phyloP scores from a whole-genome alignment of 371 early-diverging fungal genomes.

The Nosema muscidifuracis region DNA sequence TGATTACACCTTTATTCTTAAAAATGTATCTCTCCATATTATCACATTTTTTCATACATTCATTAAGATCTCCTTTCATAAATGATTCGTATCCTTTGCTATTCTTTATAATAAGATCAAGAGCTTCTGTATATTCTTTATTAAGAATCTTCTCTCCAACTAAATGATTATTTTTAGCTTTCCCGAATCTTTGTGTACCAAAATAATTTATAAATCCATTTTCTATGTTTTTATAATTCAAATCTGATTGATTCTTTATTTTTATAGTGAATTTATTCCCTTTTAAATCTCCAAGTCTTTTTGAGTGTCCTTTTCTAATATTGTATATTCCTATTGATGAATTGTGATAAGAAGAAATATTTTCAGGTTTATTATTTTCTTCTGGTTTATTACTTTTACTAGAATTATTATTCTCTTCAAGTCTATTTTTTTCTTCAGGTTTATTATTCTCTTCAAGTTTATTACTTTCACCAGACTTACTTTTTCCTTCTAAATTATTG shows the following conservation, averaged over 20 bases:
- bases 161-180: slow-evolving; percentile 72
- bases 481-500: neutral
- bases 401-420: too few species aligned
- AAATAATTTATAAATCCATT: slow-evolving; percentile 82
- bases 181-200: slow-evolving; percentile 96
- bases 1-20: slow-evolving; percentile 28
- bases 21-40: slow-evolving; percentile 48
- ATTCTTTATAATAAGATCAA: slow-evolving; percentile 49
- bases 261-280: slow-evolving; percentile 54
- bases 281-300: slow-evolving; percentile 39
- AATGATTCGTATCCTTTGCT: slow-evolving; percentile 20
- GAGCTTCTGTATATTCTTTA: slow-evolving; percentile 66
- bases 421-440: too few species aligned
- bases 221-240: neutral
- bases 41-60: slow-evolving; percentile 11
- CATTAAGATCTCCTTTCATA: slow-evolving; percentile 16
- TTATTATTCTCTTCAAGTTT: too few species aligned
- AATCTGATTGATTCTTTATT: slow-evolving; percentile 30
- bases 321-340: slow-evolving; percentile 28
- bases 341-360: neutral
- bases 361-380: too few species aligned
- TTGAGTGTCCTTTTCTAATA: slow-evolving; percentile 36
- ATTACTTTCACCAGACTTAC: slow-evolving; percentile 64
- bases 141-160: slow-evolving; percentile 74
- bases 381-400: too few species aligned